phyloP scores from a whole-genome alignment of 495 filamentous ascomycete genomes.

The Xylaria cubensis region DNA sequence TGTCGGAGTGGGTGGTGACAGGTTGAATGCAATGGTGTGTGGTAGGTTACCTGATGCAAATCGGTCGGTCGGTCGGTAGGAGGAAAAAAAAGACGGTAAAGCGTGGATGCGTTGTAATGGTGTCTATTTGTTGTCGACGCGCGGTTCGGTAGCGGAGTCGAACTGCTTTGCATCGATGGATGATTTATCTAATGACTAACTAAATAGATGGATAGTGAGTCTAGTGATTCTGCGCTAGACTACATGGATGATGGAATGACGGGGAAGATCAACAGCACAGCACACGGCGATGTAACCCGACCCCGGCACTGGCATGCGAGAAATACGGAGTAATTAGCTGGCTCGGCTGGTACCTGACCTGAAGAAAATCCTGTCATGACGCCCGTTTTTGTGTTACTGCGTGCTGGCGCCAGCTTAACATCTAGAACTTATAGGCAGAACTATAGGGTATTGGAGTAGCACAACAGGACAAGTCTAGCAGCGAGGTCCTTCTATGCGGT shows the following conservation, averaged over 20 bases:
- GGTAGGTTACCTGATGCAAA: background rate
- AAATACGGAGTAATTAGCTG: slow-evolving; percentile 12
- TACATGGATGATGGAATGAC: background rate
- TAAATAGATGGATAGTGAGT: background rate
- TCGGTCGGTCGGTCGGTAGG: background rate
- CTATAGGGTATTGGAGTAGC: no score
- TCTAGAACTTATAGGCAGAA: no score
- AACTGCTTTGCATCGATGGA: background rate
- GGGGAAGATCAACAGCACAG: background rate
- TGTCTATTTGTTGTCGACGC: slow-evolving; percentile 15
- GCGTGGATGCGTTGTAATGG: background rate
- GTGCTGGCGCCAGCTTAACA: background rate
- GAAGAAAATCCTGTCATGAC: background rate
- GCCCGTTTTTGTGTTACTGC: background rate
- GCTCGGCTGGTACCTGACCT: background rate
- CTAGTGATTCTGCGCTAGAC: slow-evolving; percentile 1
- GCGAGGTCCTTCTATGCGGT: no score
- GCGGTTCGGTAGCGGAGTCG: slow-evolving; percentile 2
- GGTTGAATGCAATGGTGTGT: background rate
- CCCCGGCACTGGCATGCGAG: slow-evolving; percentile 16
- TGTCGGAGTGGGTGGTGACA: background rate
- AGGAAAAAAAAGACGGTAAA: background rate
- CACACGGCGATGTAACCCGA: slow-evolving; percentile 10
- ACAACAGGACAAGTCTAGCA: no score
- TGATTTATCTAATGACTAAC: background rate